These are phyloP conservation scores for Lipomyces orientalis DNA, from an alignment of 805 yeast species.

Conservation along the genomic window DNA sequence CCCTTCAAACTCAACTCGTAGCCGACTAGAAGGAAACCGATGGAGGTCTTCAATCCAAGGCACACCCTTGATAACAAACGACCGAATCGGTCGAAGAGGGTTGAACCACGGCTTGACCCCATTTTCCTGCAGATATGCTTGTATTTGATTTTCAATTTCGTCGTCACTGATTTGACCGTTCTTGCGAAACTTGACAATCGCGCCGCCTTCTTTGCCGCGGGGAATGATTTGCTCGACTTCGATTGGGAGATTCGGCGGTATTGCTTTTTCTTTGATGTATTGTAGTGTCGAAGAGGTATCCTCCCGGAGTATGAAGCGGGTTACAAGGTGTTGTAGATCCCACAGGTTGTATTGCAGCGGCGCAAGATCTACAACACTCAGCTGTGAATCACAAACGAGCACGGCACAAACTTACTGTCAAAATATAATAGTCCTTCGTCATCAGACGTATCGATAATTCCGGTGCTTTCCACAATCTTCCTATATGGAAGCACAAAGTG, in stretches of 20 bases:
- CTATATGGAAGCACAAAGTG: constrained; percentile 12
- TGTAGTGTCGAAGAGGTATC: constrained; percentile 24
- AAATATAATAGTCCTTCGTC: constrained; percentile 39
- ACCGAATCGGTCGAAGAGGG: constrained; percentile 55
- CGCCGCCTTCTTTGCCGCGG: constrained; percentile 88
- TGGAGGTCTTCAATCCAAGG: constrained; percentile 97
- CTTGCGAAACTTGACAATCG: constrained; percentile 76
- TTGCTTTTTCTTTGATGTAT: constrained; percentile 32
- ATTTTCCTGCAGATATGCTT: constrained; percentile 47
- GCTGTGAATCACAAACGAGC: background rate
- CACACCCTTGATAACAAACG: constrained; percentile 81
- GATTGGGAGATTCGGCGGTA: constrained; percentile 44
- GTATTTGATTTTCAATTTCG: constrained; percentile 60
- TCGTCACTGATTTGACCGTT: constrained; percentile 58
- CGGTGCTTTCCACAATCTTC: constrained; percentile 22
- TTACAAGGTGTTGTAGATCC: constrained; percentile 31
- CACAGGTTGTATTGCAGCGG: constrained; percentile 30
- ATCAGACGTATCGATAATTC: constrained; percentile 25
- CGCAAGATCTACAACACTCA: constrained; percentile 16
- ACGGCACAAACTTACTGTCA: constrained; percentile 27
- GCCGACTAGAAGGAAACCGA: constrained; percentile 67
- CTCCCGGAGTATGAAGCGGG: constrained; percentile 12
- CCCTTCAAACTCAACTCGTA: constrained; percentile 78
- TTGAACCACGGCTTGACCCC: constrained; percentile 46
- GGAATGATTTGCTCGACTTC: constrained; percentile 67